Evolutionary conservation across 768 basidiomycete species (phyloP).

Genomic region (Collybia sordida): DNA sequence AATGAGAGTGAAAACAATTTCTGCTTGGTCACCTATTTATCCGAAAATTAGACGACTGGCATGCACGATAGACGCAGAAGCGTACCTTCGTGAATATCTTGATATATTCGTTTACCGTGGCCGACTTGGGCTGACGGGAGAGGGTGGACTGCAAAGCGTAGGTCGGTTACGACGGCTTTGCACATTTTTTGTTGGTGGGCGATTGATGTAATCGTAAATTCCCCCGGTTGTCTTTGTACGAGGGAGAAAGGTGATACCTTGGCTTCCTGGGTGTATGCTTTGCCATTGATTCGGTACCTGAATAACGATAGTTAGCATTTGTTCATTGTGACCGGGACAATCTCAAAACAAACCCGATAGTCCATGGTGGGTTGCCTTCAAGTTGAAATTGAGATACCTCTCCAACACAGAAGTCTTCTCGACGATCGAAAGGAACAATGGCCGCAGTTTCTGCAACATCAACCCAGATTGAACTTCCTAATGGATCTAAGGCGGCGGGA

Average conservation of each 20-base stretch:
- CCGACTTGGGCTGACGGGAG: slow-evolving; percentile 89
- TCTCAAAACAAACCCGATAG: slow-evolving; percentile 58
- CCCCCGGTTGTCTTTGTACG: slow-evolving; percentile 76
- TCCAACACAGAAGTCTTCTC: slow-evolving; percentile 85
- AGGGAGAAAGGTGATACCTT: slow-evolving; percentile 86
- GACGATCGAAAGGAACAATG: slow-evolving; percentile 80
- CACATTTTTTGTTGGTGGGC: slow-evolving; percentile 94
- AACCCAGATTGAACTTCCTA: slow-evolving; percentile 68
- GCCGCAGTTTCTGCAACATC: slow-evolving; percentile 97
- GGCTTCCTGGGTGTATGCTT: slow-evolving; percentile 68
- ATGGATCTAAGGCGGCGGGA: slow-evolving; percentile 64
- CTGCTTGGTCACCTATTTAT: slow-evolving; percentile 79
- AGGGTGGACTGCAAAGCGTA: slow-evolving; percentile 72
- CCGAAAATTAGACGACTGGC: neutral
- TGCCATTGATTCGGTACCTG: slow-evolving; percentile 83
- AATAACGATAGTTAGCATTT: slow-evolving; percentile 9
- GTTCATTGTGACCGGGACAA: neutral
- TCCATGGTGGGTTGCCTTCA: slow-evolving; percentile 94
- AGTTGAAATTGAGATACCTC: slow-evolving; percentile 90
- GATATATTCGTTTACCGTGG: slow-evolving; percentile 76
- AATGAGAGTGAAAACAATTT: slow-evolving; percentile 85
- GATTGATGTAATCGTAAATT: slow-evolving; percentile 84
- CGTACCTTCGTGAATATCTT: slow-evolving; percentile 89
- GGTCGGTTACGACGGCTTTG: slow-evolving; percentile 75
- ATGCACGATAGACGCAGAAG: slow-evolving; percentile 1